Evolutionary conservation across 2,329 filamentous ascomycete species (phyloP), one percentile per base, ranked within the genome.

Genomic region (Thermoascus crustaceus): DNA sequence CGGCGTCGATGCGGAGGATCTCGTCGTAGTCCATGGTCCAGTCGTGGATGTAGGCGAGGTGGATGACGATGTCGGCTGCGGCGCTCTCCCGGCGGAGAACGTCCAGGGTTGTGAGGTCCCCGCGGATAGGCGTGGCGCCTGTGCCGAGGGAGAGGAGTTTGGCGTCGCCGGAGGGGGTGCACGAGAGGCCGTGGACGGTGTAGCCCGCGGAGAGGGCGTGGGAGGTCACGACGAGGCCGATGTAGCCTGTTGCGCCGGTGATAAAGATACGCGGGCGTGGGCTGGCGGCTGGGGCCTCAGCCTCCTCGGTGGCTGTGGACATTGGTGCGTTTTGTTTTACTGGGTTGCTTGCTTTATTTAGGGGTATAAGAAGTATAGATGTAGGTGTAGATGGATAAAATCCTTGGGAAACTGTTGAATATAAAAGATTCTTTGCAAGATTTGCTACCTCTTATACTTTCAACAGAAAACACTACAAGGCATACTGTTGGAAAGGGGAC

Each of bases 21-120:
- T 47, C 37, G 2, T 49, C 45, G 34, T 56, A 57, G 7, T 29
- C 26, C 2, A 30, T 23, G 22, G 45, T 42, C 19, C 26, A 35
- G 29, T 46, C 45, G 23, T 46, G 40, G 44, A 53, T 49, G 34
- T 56, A 52, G 3, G 62, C 68, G 4, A 71, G 53, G 40, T 66
- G 63, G 4, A 71, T 46, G 5, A 71, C 61, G n/a, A 55, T 47
- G 36, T 71, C 65, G 4, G 66, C 64, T 7, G 48, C 39, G n/a
- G 53, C 41, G 30, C 57, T 56, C 42, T 68, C 61, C 9, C 40
- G 19, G 2, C 51, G 53, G 4, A 72, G 54, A 2, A 64, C 42
- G 14, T 63, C 58, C 24, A 62, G 52, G 7, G 59, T 49, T 2
- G 41, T 39, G 3, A 71, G 55, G 42, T 63, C 57, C 2, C 67